Evolutionary conservation across 768 basidiomycete genomes (phyloP), one percentile per base, ranked within the genome.

Genomic region (Naganishia vishniacii): DNA sequence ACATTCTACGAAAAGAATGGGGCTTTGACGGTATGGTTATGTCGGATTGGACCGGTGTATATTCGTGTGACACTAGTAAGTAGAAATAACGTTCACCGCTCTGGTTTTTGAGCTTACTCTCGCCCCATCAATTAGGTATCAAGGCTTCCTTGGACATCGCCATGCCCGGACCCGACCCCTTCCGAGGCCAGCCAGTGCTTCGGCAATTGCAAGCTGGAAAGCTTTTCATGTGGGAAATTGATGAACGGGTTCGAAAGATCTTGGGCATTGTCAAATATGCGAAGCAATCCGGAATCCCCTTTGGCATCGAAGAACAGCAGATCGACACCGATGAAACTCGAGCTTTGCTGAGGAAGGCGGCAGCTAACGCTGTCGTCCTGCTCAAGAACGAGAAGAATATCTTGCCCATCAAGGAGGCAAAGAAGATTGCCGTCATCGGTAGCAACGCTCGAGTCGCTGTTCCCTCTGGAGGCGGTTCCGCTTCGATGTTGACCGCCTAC

Each of bases 41-140:
- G 81, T 87, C 86, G 64, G 89, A 90, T 73, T 91, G 89, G 88
- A 87, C 74, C 25, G 88, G 88, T 0, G 77, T 82, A 2, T 89
- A 89, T 78, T 83, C 84, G 59, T 79, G 88, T 31, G 66, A 64
- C 7, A 46, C 48, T 23, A 59, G 56, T 59, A 29, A 56, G 62
- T 58, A 23, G 5, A 7, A n/a, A 5, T 25, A 3, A 44, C 5
- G 6, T 1, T 9, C 13, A 3, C 59, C 18, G 7, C 41, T 7
- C 25, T 18, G 18, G 31, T 18, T 11, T 11, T 25, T 60, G 20
- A 44, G 7, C 42, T 34, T 56, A 8, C 13, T 7, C 31, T 13
- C 18, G 28, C 31, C 3, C 20, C n/a, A n/a, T n/a, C n/a, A n/a
- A n/a, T 3, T 31, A 61, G 60, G 60, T 62, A 82, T 86, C 70